Evolutionary conservation across 306 rosid genomes (phyloP), one percentile per base, ranked within the genome.

Genomic region (Ochetophila trinervis): DNA sequence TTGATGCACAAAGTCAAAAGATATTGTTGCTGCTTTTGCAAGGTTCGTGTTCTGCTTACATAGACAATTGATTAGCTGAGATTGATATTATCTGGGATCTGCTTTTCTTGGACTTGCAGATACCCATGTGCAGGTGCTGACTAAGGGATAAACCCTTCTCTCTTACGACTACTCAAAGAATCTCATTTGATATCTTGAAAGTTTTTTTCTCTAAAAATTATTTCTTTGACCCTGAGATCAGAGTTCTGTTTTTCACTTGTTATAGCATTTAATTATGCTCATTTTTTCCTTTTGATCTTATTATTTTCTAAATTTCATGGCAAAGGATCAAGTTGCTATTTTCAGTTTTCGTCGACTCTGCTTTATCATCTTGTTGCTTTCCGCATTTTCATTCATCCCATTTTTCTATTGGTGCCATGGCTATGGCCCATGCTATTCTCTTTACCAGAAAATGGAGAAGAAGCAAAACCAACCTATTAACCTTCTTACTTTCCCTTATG

Each of bases 401-500:
- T 70, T 67, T 52, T 68, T 83, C 54, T 75, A 76, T 68, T 83
- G 91, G 87, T 81, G 73, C 40, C 72, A 72, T 17, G 69, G 72
- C 59, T 61, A 72, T 55, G 76, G 72, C 68, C 76, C 82, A n/a
- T 80, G 62, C 63, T 66, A 61, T 57, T 53, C 70, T 32, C 50
- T 74, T 0, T 59, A 85, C 82, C 88, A 69, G 67, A 60, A 53
- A 62, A 58, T 13, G 63, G 73, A 56, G 61, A 76, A 52, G 49
- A 83, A 78, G 21, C 73, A 60, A 64, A 71, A 53, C 19, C 74
- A 65, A 53, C 57, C 74, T 30, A 62, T 79, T 55, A 51, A 89
- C 30, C 85, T 89, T 32, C 86, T 86, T 59, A 63, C 71, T 55
- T 84, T 76, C 66, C 86, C 91, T 71, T 71, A 69, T 54, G 87